These are phyloP conservation scores for Verticillium dahliae DNA, from an alignment of 2,329 filamentous ascomycete species.

Conservation along the genomic window DNA sequence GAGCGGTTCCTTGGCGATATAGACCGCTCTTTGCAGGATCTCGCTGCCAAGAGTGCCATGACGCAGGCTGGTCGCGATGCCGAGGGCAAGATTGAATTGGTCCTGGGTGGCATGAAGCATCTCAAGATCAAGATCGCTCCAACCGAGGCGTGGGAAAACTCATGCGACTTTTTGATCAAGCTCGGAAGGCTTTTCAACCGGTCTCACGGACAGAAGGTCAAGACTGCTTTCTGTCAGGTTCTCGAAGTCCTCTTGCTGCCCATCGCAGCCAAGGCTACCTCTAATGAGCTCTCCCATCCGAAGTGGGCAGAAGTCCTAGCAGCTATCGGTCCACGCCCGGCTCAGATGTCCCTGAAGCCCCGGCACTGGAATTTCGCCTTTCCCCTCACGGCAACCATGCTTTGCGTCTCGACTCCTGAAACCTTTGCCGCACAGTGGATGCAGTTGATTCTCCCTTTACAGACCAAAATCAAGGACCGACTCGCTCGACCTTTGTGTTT, in stretches of 20 bases:
- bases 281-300: conserved; percentile 68
- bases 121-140: conserved; percentile 69
- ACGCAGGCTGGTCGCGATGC: conserved; percentile 39
- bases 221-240: conserved; percentile 90
- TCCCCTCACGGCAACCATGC: conserved; percentile 76
- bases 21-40: conserved; percentile 68
- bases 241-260: conserved; percentile 81
- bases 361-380: conserved; percentile 89
- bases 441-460: conserved; percentile 68
- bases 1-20: conserved; percentile 77
- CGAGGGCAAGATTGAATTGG: conserved; percentile 78
- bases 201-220: conserved; percentile 82
- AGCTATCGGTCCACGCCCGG: conserved; percentile 69
- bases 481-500: conserved; percentile 71
- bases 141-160: conserved; percentile 72
- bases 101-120: conserved; percentile 88
- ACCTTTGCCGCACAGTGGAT: conserved; percentile 83
- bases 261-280: conserved; percentile 72
- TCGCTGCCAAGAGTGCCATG: conserved; percentile 61
- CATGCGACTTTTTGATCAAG: conserved; percentile 81
- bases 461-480: conserved; percentile 79
- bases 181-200: conserved; percentile 77
- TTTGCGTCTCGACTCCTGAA: conserved; percentile 84
- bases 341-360: conserved; percentile 83
- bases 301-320: conserved; percentile 86